phyloP scores from a whole-genome alignment of 371 early-diverging fungal species.

The Spraguea lophii region DNA sequence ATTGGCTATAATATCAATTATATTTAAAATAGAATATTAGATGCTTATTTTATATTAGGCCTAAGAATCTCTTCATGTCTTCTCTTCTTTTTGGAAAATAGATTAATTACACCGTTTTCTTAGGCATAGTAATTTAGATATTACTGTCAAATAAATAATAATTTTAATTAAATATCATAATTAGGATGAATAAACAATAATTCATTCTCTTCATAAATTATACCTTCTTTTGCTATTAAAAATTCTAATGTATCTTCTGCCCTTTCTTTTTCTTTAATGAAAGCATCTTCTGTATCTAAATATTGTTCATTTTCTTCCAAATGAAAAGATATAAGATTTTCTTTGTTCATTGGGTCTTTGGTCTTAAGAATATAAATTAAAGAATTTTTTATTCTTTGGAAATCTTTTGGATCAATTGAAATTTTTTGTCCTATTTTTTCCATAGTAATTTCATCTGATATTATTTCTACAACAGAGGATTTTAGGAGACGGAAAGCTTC shows the following conservation, averaged over 20 bases:
- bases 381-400: conserved; percentile 27
- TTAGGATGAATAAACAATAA: conserved; percentile 44
- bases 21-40: no score
- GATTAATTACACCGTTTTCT: no score
- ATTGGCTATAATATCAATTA: no score
- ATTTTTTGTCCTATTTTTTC: conserved; percentile 43
- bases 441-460: conserved; percentile 58
- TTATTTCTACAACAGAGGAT: conserved; percentile 70
- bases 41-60: no score
- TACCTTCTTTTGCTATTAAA: conserved; percentile 45
- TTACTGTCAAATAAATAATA: no score
- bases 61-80: no score
- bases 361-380: conserved; percentile 34
- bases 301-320: conserved; percentile 51
- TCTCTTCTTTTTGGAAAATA: no score
- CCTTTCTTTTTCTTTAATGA: conserved; percentile 50
- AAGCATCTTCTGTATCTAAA: conserved; percentile 53
- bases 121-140: no score
- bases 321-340: conserved; percentile 60
- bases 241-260: conserved; percentile 56
- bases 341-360: conserved; percentile 35
- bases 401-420: conserved; percentile 29
- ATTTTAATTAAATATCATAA: conserved; percentile 17
- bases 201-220: conserved; percentile 39
- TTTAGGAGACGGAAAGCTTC: conserved; percentile 73